Evolutionary conservation across 345 rosid genomes (phyloP).

Genomic region (Zanthoxylum bungeanum): DNA sequence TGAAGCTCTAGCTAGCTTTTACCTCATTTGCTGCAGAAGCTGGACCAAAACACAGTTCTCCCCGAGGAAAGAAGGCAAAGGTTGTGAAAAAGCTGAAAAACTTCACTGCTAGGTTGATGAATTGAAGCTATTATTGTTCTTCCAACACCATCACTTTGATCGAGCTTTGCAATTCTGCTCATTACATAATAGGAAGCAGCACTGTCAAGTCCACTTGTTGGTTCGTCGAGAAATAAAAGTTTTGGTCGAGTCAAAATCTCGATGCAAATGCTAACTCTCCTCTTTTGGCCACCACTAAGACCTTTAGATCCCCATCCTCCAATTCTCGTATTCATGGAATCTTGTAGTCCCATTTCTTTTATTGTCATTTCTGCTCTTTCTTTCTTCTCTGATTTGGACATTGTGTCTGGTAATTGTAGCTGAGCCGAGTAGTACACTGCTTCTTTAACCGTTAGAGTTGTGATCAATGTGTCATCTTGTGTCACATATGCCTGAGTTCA

Average conservation of each 20-base stretch:
- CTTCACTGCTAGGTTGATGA: conserved; percentile 41
- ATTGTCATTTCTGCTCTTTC: conserved; percentile 48
- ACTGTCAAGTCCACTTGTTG: conserved; percentile 53
- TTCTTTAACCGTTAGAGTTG: conserved; percentile 43
- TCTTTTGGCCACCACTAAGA: conserved; percentile 53
- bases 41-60: conserved; percentile 33
- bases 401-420: conserved; percentile 47
- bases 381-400: conserved; percentile 37
- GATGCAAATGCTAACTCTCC: conserved; percentile 56
- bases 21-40: conserved; percentile 27
- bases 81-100: conserved; percentile 36
- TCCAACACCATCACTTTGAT: conserved; percentile 24
- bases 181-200: conserved; percentile 53
- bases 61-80: conserved; percentile 44
- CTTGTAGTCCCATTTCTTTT: conserved; percentile 51
- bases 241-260: conserved; percentile 47
- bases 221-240: conserved; percentile 52
- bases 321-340: conserved; percentile 39
- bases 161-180: conserved; percentile 39
- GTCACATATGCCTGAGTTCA: conserved; percentile 60
- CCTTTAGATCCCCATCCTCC: conserved; percentile 51
- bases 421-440: conserved; percentile 51
- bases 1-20: too few relatives aligned
- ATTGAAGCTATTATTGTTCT: conserved; percentile 32
- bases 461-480: conserved; percentile 41